Evolutionary conservation across 352 stramenopile species (phyloP), one percentile per base, ranked within the genome.

Genomic region (Phytophthora pistaciae): DNA sequence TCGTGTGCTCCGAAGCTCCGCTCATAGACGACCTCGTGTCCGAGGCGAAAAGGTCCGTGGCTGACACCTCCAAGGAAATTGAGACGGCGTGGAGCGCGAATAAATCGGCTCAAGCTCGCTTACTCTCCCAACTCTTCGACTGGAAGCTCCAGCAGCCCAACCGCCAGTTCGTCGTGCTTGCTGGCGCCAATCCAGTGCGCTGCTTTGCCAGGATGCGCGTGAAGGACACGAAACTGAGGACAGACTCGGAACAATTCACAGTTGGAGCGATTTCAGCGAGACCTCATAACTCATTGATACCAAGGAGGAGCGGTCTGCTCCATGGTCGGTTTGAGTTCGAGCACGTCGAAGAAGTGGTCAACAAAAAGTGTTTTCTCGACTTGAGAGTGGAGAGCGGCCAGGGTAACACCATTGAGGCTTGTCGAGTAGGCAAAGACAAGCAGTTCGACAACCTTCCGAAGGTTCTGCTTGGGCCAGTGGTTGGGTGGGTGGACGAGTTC

Each of bases 391-490:
- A 68, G 48, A 58, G 31, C 11, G 48, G n/a, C 4, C 58, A 25
- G 20, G 29, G 21, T 38, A 72, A 54, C 33, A 3, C 18, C 14
- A 65, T 78, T 18, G 55, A 66, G 16, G 56, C 60, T 23, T 60
- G 18, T 6, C 64, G 73, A 20, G 56, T 75, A 4, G 62, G 69
- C 7, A 69, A 70, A 55, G 66, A 68, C 31, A 50, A 64, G 23
- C 57, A 79, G 6, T 46, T 5, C n/a, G 56, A 54, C 7, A 66
- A 65, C 20, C 64, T 68, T 8, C 68, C 80, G 1, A 60, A 70
- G 20, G 83, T 93, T 3, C 60, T 93, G 11, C 11, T 92, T 5
- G 89, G 89, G 8, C 89, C 87, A 0, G 75, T 96, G n/a, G 66
- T 96, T 5, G 87, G 89, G 6, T 87, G 84, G 72, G 89, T 95